Evolutionary conservation across 352 stramenopile species (phyloP), one percentile per base, ranked within the genome.

Genomic region (Globisporangium emineosum): DNA sequence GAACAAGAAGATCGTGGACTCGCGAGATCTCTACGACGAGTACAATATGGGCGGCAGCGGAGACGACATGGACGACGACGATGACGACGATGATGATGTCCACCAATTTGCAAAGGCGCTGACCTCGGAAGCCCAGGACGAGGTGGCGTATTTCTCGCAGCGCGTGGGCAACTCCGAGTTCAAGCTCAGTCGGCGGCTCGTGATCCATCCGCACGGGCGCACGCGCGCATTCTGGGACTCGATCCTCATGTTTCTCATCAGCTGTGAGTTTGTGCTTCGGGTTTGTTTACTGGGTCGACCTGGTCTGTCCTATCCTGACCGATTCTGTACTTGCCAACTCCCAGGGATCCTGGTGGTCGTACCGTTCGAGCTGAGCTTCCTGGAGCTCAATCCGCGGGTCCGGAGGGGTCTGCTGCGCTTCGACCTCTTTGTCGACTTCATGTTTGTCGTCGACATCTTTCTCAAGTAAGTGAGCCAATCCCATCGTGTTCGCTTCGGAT

Each of bases 381-480:
- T 66, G 6, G 73, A 82, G 51, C 73, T 89, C 47, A 58, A 63
- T 6, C 29, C 61, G 7, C 1, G 27, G 13, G 62, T 79, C 10
- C 76, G 79, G n/a, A 65, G 69, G 37, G 57, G 43, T 6, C 76
- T 91, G 27, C 49, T 88, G 3, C 71, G 70, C 13, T 64, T 89
- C 29, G 85, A 94, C 57, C 68, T 86, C 17, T 78, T 86, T 45
- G 67, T 94, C 8, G 85, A 94, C 62, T 49, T 35, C 15, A 75
- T 91, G 60, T 94, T 94, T 57, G 58, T 61, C 7, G 58, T 88
- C 37, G 83, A 92, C 35, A 90, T 94, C 49, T n/a, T 81, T 0
- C 69, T 92, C 57, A 91, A 89, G 83, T 91, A 68, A 43, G 70
- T n/a, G n/a, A n/a, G n/a, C n/a, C n/a, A n/a, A n/a, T n/a, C n/a